phyloP scores from a whole-genome alignment of 768 basidiomycete species.

The Pholiota molesta region DNA sequence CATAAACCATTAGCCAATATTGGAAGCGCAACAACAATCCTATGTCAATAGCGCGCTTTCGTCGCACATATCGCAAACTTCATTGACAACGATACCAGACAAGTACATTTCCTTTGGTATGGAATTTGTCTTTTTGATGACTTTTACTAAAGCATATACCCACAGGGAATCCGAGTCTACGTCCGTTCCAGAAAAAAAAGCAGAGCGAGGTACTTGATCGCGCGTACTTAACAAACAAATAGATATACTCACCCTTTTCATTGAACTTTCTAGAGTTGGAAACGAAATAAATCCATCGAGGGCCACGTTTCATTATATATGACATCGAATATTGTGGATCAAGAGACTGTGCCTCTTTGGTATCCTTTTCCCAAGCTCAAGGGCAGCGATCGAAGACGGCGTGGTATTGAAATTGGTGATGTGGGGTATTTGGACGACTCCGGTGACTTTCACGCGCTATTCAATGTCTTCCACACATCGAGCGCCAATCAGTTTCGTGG shows the following conservation, averaged over 20 bases:
- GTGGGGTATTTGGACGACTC: constrained; percentile 10
- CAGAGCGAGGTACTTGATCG: not conserved
- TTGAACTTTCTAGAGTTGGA: not conserved
- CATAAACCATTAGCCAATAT: not conserved
- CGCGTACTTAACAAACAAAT: not conserved
- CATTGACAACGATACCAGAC: not conserved
- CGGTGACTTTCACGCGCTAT: constrained; percentile 6
- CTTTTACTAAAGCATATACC: not conserved
- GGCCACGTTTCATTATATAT: constrained; percentile 3
- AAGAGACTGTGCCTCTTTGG: constrained; percentile 7
- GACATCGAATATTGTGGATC: constrained; percentile 3
- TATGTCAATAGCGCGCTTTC: not conserved
- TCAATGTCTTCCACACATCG: constrained; percentile 7
- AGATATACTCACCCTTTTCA: not conserved
- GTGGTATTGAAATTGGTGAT: constrained; percentile 11
- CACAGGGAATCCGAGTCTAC: not conserved
- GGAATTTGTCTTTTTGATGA: not conserved
- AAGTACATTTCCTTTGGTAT: not conserved
- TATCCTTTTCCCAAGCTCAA: not conserved
- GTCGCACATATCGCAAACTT: not conserved
- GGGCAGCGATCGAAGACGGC: not conserved
- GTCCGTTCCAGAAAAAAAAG: not conserved
- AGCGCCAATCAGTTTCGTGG: not conserved
- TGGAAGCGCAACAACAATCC: not conserved
- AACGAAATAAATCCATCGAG: not conserved